phyloP scores from a whole-genome alignment of 2,329 filamentous ascomycete genomes.

The Epichloe typhina region DNA sequence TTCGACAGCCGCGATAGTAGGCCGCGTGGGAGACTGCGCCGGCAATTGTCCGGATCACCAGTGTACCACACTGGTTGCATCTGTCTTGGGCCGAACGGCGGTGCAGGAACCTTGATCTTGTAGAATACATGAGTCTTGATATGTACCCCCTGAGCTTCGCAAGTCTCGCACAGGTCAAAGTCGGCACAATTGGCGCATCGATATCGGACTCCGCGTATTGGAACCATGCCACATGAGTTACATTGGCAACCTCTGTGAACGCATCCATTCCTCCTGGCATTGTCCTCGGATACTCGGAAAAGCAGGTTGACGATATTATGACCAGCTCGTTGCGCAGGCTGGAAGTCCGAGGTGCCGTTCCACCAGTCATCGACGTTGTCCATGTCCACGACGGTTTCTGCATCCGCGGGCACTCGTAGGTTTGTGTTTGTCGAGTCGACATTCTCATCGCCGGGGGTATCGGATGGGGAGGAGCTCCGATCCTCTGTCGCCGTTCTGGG shows the following conservation, averaged over 20 bases:
- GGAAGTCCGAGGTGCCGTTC: slow-evolving; percentile 28
- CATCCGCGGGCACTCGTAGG: slow-evolving; percentile 18
- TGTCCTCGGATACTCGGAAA: slow-evolving; percentile 88
- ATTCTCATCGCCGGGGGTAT: slow-evolving; percentile 33
- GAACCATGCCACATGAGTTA: slow-evolving; percentile 75
- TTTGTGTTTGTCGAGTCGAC: slow-evolving; percentile 17
- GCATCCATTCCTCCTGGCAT: slow-evolving; percentile 75
- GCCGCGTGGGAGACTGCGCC: slow-evolving; percentile 50
- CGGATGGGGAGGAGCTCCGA: slow-evolving; percentile 28
- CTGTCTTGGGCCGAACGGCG: slow-evolving; percentile 68
- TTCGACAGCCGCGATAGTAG: slow-evolving; percentile 56
- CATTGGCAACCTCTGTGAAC: slow-evolving; percentile 88
- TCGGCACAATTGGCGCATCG: slow-evolving; percentile 92
- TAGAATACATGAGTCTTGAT: slow-evolving; percentile 91
- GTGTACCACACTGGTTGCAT: slow-evolving; percentile 79
- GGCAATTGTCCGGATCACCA: slow-evolving; percentile 64
- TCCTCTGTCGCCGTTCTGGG: slow-evolving; percentile 20
- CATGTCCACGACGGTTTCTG: slow-evolving; percentile 26
- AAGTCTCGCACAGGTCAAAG: slow-evolving; percentile 89
- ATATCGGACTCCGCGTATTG: slow-evolving; percentile 86
- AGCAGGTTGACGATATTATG: slow-evolving; percentile 76
- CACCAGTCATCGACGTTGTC: slow-evolving; percentile 37
- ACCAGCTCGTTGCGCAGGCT: slow-evolving; percentile 39
- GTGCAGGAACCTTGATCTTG: slow-evolving; percentile 83
- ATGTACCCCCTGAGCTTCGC: slow-evolving; percentile 67